These are phyloP conservation scores for Candida tropicalis DNA, from an alignment of 1,139 yeast genomes.

Conservation along the genomic window DNA sequence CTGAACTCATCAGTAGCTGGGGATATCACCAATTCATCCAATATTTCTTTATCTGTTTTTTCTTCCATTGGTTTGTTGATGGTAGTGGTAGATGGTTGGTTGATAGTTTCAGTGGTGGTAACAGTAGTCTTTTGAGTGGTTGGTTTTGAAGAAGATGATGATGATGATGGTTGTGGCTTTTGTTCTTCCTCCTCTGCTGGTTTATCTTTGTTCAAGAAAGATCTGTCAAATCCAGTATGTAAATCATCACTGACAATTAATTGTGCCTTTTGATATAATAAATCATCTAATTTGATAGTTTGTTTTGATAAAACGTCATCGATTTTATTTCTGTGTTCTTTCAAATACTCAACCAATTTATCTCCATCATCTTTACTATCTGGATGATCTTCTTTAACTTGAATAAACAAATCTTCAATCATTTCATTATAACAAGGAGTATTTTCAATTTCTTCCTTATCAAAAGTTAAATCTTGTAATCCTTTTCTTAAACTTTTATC, in stretches of 20 bases:
- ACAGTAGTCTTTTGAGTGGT: conserved; percentile 15
- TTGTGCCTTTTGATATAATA: conserved; percentile 68
- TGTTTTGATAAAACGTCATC: conserved; percentile 64
- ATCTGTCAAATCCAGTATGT: conserved; percentile 91
- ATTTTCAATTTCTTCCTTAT: conserved; percentile 57
- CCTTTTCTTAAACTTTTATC: conserved; percentile 45
- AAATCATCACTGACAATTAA: conserved; percentile 90
- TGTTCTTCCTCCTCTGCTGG: conserved; percentile 25
- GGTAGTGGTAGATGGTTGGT: conserved; percentile 24
- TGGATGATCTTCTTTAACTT: conserved; percentile 60
- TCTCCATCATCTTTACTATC: conserved; percentile 50
- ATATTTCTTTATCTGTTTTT: conserved; percentile 26
- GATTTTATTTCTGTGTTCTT: conserved; percentile 70
- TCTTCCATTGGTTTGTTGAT: conserved; percentile 13
- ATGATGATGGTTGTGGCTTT: conserved; percentile 20
- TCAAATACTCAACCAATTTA: conserved; percentile 43
- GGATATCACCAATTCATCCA: conserved; percentile 38
- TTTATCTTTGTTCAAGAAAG: conserved; percentile 67
- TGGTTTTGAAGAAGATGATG: conserved; percentile 10
- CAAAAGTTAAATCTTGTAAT: conserved; percentile 43
- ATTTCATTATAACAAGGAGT: conserved; percentile 87
- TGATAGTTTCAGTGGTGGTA: conserved; percentile 34
- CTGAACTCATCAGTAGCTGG: conserved; percentile 73
- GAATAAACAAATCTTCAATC: conserved; percentile 85
- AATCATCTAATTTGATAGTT: conserved; percentile 59